Conservation (phyloP, 2,329 filamentous ascomycete genomes). For the Myotisia sp. region DNA sequence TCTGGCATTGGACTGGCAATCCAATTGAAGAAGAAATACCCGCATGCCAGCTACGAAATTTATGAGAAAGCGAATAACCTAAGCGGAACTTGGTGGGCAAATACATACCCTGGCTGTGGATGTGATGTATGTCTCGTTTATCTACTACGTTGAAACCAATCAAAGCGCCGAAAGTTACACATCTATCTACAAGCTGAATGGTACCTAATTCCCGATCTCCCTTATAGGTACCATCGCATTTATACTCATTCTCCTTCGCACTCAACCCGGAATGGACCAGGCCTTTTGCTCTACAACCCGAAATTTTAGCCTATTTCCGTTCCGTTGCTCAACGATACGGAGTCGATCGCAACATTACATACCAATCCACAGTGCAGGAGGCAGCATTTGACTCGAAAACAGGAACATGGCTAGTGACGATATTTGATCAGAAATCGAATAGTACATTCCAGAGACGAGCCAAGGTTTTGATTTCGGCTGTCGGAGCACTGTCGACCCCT, state of each 20-base stretch:
- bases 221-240: slow-evolving; percentile 20
- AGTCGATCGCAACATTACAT: slow-evolving; percentile 14
- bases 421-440: slow-evolving; percentile 16
- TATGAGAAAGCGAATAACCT: slow-evolving; percentile 30
- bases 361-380: slow-evolving; percentile 13
- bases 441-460: slow-evolving; percentile 13
- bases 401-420: slow-evolving; percentile 18
- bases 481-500: slow-evolving; percentile 19
- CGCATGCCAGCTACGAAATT: slow-evolving; percentile 28
- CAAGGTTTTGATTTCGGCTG: slow-evolving; percentile 19
- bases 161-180: neutral
- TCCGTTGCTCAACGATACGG: slow-evolving; percentile 14
- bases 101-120: slow-evolving; percentile 26
- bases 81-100: slow-evolving; percentile 24
- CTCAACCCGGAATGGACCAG: slow-evolving; percentile 29
- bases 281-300: slow-evolving; percentile 21
- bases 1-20: slow-evolving; percentile 35
- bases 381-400: slow-evolving; percentile 12
- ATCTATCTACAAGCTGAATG: neutral
- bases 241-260: slow-evolving; percentile 33
- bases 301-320: slow-evolving; percentile 22
- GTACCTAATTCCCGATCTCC: neutral
- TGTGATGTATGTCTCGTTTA: slow-evolving; percentile 20
- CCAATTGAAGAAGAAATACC: slow-evolving; percentile 30
- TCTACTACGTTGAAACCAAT: neutral